These are phyloP conservation scores for Beverwykella pulmonaria DNA, from an alignment of 495 filamentous ascomycete genomes.

Conservation along the genomic window DNA sequence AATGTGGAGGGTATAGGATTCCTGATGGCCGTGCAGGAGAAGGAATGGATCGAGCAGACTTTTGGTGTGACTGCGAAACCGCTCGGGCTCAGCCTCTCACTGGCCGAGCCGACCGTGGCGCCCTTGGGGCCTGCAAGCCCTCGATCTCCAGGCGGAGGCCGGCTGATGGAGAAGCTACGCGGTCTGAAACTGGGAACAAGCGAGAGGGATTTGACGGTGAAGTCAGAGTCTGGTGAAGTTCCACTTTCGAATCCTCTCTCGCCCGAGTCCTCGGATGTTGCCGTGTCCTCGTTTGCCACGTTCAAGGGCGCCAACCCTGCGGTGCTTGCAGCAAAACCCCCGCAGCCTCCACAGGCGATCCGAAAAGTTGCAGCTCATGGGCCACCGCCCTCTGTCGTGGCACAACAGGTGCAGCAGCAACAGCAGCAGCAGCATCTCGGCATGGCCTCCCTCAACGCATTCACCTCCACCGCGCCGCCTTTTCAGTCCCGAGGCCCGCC, in stretches of 20 bases:
- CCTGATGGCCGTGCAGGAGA: constrained; percentile 78
- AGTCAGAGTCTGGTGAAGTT: constrained; percentile 22
- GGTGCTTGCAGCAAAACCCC: constrained; percentile 40
- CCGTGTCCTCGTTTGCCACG: constrained; percentile 64
- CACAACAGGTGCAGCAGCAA: constrained; percentile 34
- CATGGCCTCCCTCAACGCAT: constrained; percentile 46
- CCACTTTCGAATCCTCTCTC: constrained; percentile 54
- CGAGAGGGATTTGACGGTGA: constrained; percentile 55
- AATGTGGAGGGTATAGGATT: constrained; percentile 78
- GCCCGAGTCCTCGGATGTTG: constrained; percentile 64
- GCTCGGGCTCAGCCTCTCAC: constrained; percentile 34
- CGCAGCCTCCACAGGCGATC: constrained; percentile 39
- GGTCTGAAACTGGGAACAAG: constrained; percentile 76
- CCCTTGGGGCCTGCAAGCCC: constrained; percentile 49
- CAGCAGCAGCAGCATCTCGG: constrained; percentile 48
- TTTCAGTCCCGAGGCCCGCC: constrained; percentile 35
- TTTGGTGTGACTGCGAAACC: constrained; percentile 62
- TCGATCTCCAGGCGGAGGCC: constrained; percentile 61
- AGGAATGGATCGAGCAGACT: constrained; percentile 77
- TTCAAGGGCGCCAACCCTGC: constrained; percentile 51
- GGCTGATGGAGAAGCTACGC: constrained; percentile 73
- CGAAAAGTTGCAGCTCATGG: constrained; percentile 41
- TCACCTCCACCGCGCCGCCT: constrained; percentile 19
- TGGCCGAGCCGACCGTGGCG: constrained; percentile 36
- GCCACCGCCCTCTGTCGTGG: constrained; percentile 48